phyloP scores from a whole-genome alignment of 106 monocot species.

The Allium fistulosum region DNA sequence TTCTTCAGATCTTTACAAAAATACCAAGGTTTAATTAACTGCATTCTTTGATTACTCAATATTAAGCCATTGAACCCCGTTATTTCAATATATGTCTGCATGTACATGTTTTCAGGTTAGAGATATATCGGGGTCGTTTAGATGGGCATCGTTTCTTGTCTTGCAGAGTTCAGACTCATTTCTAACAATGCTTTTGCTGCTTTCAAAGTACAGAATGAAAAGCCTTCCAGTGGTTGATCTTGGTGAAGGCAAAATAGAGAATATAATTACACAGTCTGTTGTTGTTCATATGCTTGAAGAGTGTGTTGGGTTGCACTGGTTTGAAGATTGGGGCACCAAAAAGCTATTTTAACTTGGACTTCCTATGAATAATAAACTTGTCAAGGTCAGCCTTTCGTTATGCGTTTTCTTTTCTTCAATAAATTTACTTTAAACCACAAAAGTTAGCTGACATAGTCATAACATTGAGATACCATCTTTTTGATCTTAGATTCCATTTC shows the following conservation, averaged over 20 bases:
- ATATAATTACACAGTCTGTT: constrained; percentile 70
- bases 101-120: constrained; percentile 29
- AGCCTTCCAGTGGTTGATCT: constrained; percentile 80
- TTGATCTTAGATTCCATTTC: too few relatives aligned
- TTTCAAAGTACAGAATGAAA: constrained; percentile 88
- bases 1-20: constrained; percentile 68
- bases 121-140: constrained; percentile 77
- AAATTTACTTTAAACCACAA: too few relatives aligned
- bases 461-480: too few relatives aligned
- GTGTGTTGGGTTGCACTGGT: constrained; percentile 81
- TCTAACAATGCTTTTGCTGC: constrained; percentile 72
- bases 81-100: background rate
- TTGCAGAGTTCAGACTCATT: constrained; percentile 72
- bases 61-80: background rate
- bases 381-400: constrained; percentile 35
- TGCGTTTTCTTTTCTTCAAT: too few relatives aligned
- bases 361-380: constrained; percentile 39
- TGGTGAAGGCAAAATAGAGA: constrained; percentile 74
- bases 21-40: constrained; percentile 32
- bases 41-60: background rate
- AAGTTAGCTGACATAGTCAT: too few relatives aligned
- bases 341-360: constrained; percentile 60
- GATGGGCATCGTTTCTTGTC: constrained; percentile 88
- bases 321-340: constrained; percentile 73
- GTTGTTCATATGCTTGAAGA: constrained; percentile 83